Evolutionary conservation across 2,329 filamentous ascomycete species (phyloP).

Genomic region (Xylaria sp.): DNA sequence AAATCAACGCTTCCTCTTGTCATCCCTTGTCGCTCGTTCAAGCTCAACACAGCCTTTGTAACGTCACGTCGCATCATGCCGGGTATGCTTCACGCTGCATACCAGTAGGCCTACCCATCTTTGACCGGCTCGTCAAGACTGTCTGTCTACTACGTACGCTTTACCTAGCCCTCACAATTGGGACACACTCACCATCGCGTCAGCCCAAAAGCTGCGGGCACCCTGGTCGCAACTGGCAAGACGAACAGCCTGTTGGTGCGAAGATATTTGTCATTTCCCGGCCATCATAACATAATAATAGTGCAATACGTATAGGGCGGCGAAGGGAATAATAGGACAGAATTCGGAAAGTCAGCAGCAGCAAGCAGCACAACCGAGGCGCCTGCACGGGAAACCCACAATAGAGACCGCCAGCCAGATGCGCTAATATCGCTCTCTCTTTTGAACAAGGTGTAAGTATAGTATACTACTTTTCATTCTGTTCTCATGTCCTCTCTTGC

Average conservation of each 20-base stretch:
- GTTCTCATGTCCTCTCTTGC: neutral
- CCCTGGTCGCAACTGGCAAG: constrained; percentile 28
- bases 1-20: constrained; percentile 20
- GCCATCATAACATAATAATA: constrained; percentile 40
- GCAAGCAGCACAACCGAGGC: constrained; percentile 33
- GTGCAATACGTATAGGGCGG: constrained; percentile 19
- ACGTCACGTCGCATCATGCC: constrained; percentile 37
- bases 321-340: constrained; percentile 21
- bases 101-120: constrained; percentile 16
- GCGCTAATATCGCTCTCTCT: constrained; percentile 24
- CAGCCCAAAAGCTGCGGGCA: constrained; percentile 31
- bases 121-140: constrained; percentile 32
- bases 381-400: constrained; percentile 30
- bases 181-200: constrained; percentile 29
- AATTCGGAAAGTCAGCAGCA: constrained; percentile 36
- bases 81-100: constrained; percentile 33
- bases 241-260: constrained; percentile 34
- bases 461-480: constrained; percentile 1
- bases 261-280: constrained; percentile 42
- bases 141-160: constrained; percentile 5
- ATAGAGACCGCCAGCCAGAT: constrained; percentile 13
- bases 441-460: constrained; percentile 18
- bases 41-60: constrained; percentile 29
- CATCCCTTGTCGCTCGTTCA: constrained; percentile 21
- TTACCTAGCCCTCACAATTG: constrained; percentile 14